These are phyloP conservation scores for Aurantiochytrium sp. DNA, from an alignment of 108 stramenopile species.

Conservation along the genomic window DNA sequence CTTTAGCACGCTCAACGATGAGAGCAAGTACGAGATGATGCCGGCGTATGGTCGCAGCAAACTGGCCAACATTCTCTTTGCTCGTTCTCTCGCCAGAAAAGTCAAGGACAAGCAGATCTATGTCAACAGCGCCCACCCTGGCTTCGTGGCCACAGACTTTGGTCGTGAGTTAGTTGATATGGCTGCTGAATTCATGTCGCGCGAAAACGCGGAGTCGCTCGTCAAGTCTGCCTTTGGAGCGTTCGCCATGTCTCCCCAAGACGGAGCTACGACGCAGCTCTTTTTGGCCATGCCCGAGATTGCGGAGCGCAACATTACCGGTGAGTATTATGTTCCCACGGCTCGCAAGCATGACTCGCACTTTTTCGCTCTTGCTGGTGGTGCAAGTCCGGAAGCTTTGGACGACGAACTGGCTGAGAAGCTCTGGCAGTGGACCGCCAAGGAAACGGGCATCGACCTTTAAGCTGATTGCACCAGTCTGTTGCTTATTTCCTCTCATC, in stretches of 20 bases:
- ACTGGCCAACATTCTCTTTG: not conserved
- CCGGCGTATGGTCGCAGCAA: not conserved
- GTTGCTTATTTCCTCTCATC: too few species aligned
- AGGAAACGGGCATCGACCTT: not conserved
- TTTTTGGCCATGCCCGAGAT: not conserved
- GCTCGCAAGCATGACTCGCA: not conserved
- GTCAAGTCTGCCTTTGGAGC: not conserved
- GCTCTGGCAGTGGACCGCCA: not conserved
- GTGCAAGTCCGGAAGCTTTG: too few species aligned
- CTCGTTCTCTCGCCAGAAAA: not conserved
- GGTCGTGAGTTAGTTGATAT: not conserved
- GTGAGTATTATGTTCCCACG: not conserved
- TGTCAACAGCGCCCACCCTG: not conserved
- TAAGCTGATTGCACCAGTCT: not conserved
- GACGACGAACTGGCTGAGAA: not conserved
- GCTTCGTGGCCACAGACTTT: not conserved
- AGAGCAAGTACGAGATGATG: not conserved
- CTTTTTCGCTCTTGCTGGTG: not conserved
- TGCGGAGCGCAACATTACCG: not conserved
- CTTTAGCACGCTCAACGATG: not conserved
- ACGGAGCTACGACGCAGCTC: not conserved
- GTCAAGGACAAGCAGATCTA: not conserved
- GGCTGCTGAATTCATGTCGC: not conserved
- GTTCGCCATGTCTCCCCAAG: not conserved
- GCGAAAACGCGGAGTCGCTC: not conserved